A percentile compares a stretch with the other conserved stretches of the same genome.
phyloP scores from a whole-genome alignment of 495 filamentous ascomycete genomes.

The Astrothelium macrocarpum region DNA sequence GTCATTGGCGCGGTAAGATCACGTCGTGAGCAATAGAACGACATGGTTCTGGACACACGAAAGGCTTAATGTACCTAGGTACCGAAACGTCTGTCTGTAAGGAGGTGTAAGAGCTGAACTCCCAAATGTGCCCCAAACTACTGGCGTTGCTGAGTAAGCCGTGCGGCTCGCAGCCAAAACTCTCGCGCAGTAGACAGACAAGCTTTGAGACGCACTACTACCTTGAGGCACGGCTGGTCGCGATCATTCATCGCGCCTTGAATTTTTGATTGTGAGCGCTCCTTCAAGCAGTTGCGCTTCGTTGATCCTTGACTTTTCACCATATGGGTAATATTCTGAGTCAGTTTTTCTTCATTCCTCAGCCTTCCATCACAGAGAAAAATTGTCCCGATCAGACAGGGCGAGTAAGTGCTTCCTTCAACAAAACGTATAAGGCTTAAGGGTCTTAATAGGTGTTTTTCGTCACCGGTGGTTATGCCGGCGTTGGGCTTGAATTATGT shows the following conservation, averaged over 20 bases:
- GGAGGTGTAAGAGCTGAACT: too few relatives aligned
- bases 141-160: too few relatives aligned
- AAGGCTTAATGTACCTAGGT: too few relatives aligned
- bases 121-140: too few relatives aligned
- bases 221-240: not conserved
- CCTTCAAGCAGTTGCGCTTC: not conserved
- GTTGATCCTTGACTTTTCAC: not conserved
- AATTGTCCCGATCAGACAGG: conserved; percentile 36
- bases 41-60: too few relatives aligned
- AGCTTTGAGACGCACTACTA: not conserved
- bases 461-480: conserved; percentile 36
- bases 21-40: not conserved
- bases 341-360: conserved; percentile 16
- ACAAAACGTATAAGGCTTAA: conserved; percentile 20
- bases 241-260: not conserved
- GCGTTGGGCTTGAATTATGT: conserved; percentile 11
- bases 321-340: not conserved
- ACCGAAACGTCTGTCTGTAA: too few relatives aligned
- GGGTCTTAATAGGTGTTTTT: conserved; percentile 42
- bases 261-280: not conserved
- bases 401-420: conserved; percentile 23
- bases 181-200: not conserved
- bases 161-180: not conserved
- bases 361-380: conserved; percentile 24
- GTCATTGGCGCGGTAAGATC: not conserved